Evolutionary conservation across 495 filamentous ascomycete species (phyloP), one percentile per base, ranked within the genome.

Genomic region (Neurospora pannonica): DNA sequence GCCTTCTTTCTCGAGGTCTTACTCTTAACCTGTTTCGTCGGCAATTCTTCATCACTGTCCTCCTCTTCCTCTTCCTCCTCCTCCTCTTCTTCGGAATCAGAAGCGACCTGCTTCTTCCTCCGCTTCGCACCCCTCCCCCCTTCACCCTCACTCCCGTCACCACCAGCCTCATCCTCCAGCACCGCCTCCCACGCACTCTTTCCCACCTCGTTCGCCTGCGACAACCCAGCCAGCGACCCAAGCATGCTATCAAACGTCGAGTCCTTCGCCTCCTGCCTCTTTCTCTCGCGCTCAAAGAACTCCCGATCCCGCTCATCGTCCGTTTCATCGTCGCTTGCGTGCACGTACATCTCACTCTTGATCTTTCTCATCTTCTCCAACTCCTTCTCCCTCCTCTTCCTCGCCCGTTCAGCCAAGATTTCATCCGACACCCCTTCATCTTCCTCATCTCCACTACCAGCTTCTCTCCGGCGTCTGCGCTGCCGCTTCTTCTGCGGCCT

Each of bases 291-390:
- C 7, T 79, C 86, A 83, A 94, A 97, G 80, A 96, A 97, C 48
- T 80, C 81, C 78, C 93, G 89, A 46, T 84, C 84, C 70, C 91
- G 90, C 40, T 87, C 88, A 42, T 89, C 89, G 72, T 92, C 91
- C n/a, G 86, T 89, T 75, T 97, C 93, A 72, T 96, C 94, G 75
- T 94, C 92, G 79, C 90, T 93, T 42, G 89, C 88, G 75, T 91
- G 87, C 42, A 99, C 91, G 80, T 89, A 97, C 46, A 95, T 81
- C 24, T 89, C 89, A 79, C 92, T 94, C 86, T 97, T 98, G 81
- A 97, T 93, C 80, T 92, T 91, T 24, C 84, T 84, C 73, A 88
- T 85, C 79, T 93, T 91, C 72, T 90, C 90, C 28, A 88, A 82
- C 75, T 92, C 85, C 60, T 86, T 85, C 71, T 87, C 81, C 75